These are phyloP conservation scores for Erodium maritimum DNA, from an alignment of 345 rosid genomes.

Conservation along the genomic window DNA sequence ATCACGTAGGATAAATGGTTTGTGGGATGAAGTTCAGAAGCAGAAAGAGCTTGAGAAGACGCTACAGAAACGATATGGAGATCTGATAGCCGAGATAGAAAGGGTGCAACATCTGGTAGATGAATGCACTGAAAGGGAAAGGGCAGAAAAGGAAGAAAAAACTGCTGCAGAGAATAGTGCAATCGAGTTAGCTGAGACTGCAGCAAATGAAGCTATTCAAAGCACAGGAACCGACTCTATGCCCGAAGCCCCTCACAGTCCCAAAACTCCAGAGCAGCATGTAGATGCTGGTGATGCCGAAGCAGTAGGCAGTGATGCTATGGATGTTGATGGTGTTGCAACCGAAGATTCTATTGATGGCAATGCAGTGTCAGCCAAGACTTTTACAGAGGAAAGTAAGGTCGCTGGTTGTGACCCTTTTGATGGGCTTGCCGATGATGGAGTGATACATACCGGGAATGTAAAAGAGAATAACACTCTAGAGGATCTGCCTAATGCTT, in stretches of 20 bases:
- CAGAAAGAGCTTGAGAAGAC: conserved; percentile 79
- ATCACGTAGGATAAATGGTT: conserved; percentile 56
- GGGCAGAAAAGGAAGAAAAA: conserved; percentile 46
- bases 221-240: conserved; percentile 10
- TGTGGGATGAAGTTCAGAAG: conserved; percentile 83
- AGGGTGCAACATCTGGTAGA: conserved; percentile 33
- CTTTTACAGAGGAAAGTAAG: background rate
- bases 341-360: background rate
- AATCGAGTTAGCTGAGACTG: conserved; percentile 13
- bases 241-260: background rate
- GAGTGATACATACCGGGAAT: no score
- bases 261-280: no score
- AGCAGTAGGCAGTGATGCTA: conserved; percentile 1
- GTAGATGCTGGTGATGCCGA: no score
- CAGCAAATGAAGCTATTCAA: conserved; percentile 18
- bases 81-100: conserved; percentile 46
- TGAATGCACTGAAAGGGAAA: conserved; percentile 37
- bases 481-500: background rate
- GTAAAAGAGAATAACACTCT: background rate
- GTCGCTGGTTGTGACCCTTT: no score
- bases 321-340: conserved; percentile 12
- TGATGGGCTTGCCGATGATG: background rate
- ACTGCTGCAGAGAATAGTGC: conserved; percentile 25
- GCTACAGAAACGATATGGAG: conserved; percentile 62
- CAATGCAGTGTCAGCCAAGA: background rate